Conservation (phyloP, 371 early-diverging fungal species). For the Zopfochytrium polystomum region DNA sequence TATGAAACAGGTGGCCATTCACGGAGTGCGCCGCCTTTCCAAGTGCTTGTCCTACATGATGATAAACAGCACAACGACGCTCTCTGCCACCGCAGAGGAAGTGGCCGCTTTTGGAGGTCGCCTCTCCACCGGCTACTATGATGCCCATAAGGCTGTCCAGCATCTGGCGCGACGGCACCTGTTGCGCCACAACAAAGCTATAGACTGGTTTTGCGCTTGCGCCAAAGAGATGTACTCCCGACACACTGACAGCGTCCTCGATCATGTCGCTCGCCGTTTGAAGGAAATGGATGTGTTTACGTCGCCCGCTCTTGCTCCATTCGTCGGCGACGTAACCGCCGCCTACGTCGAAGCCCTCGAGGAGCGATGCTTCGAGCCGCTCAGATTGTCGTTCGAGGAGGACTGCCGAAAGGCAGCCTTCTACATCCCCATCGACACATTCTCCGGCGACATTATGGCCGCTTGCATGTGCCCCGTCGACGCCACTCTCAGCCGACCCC, state of each 20-base stretch:
- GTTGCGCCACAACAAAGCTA: neutral
- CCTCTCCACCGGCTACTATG: neutral
- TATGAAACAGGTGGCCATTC: neutral
- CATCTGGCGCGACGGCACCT: neutral
- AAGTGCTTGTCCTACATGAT: neutral
- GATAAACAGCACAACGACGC: neutral
- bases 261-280: neutral
- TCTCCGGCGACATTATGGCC: neutral
- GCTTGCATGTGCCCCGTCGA: constrained; percentile 1
- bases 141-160: neutral
- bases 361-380: neutral
- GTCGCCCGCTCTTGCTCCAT: neutral
- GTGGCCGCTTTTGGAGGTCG: neutral
- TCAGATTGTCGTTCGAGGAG: neutral
- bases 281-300: neutral
- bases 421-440: neutral
- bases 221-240: neutral
- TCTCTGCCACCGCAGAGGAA: neutral
- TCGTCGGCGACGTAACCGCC: neutral
- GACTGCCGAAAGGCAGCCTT: neutral
- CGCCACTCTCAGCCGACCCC: neutral
- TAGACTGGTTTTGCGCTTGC: neutral
- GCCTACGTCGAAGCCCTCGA: neutral
- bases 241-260: neutral
- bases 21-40: neutral